phyloP scores from a whole-genome alignment of 805 yeast species.

The Yarrowia bubula region DNA sequence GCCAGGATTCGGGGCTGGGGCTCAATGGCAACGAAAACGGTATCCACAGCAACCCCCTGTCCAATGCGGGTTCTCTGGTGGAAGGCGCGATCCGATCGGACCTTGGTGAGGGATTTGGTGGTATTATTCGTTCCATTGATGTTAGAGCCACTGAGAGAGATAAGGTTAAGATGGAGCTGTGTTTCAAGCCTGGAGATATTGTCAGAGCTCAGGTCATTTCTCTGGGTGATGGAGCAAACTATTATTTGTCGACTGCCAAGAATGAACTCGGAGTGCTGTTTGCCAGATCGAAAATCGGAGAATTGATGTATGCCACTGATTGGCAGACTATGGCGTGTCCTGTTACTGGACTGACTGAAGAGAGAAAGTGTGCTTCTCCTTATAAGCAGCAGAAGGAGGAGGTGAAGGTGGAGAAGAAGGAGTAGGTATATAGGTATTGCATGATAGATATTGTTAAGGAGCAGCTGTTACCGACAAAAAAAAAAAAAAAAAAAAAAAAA shows the following conservation, averaged over 20 bases:
- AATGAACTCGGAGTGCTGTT: conserved; percentile 93
- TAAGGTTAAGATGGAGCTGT: conserved; percentile 69
- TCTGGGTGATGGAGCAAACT: conserved; percentile 90
- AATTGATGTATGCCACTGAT: conserved; percentile 80
- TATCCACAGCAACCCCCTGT: conserved; percentile 36
- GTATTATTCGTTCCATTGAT: conserved; percentile 81
- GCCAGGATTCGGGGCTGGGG: conserved; percentile 66
- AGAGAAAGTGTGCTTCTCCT: conserved; percentile 91
- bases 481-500: too few species aligned
- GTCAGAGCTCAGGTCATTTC: conserved; percentile 78
- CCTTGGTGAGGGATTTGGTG: conserved; percentile 85
- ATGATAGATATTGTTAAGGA: too few species aligned
- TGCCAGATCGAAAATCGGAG: conserved; percentile 72
- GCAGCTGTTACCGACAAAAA: too few species aligned
- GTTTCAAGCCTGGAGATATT: conserved; percentile 89
- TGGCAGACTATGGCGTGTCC: conserved; percentile 94
- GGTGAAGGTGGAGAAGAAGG: not conserved
- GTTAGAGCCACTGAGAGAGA: conserved; percentile 90
- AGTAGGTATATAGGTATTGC: conserved; percentile 3
- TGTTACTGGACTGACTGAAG: conserved; percentile 67
- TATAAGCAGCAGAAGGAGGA: conserved; percentile 34
- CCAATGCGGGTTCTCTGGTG: conserved; percentile 29
- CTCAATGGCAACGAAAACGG: conserved; percentile 47
- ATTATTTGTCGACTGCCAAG: conserved; percentile 82
- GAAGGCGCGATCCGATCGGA: conserved; percentile 43